Percentiles rank a stretch among this genome's conserved stretches.
phyloP scores from a whole-genome alignment of 148 eudicot species.

The Rhododendron kiyosumense region DNA sequence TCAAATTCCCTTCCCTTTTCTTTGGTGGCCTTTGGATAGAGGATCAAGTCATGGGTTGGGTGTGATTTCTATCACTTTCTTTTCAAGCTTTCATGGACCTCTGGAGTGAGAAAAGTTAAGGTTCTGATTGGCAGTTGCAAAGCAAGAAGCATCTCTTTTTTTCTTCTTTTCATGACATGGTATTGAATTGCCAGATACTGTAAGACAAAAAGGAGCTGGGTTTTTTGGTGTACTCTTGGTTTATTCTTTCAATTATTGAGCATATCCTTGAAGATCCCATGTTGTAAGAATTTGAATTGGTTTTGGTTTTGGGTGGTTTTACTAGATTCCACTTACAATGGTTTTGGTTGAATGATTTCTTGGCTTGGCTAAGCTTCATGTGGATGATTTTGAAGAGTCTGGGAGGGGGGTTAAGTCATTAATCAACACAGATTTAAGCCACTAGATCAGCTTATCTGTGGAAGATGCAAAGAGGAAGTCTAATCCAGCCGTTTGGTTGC shows the following conservation, averaged over 20 bases:
- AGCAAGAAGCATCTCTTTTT: slow-evolving; percentile 16
- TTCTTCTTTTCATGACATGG: background rate
- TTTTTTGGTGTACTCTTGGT: slow-evolving; percentile 1
- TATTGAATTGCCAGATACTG: slow-evolving; percentile 1
- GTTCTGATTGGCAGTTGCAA: background rate
- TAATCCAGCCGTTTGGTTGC: slow-evolving; percentile 82
- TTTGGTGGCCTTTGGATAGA: slow-evolving; percentile 8
- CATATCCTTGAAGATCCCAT: slow-evolving; percentile 10
- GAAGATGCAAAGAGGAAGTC: slow-evolving; percentile 80
- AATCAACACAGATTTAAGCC: slow-evolving; percentile 57
- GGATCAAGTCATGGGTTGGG: slow-evolving; percentile 3
- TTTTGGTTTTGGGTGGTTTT: background rate
- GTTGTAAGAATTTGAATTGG: slow-evolving; percentile 6
- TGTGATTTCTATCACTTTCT: background rate
- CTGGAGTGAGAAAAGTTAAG: slow-evolving; percentile 3
- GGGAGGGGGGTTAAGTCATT: slow-evolving; percentile 44
- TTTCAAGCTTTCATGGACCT: background rate
- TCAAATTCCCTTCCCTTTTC: slow-evolving; percentile 8
- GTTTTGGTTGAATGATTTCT: slow-evolving; percentile 1
- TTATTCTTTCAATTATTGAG: slow-evolving; percentile 9
- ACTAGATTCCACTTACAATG: background rate
- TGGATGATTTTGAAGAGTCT: slow-evolving; percentile 52
- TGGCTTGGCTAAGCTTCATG: slow-evolving; percentile 55
- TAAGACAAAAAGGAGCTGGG: background rate
- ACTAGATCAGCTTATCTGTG: slow-evolving; percentile 64